Base-by-base conservation (phyloP, 148 eudicot species). In the Rhododendron vialii region DNA sequence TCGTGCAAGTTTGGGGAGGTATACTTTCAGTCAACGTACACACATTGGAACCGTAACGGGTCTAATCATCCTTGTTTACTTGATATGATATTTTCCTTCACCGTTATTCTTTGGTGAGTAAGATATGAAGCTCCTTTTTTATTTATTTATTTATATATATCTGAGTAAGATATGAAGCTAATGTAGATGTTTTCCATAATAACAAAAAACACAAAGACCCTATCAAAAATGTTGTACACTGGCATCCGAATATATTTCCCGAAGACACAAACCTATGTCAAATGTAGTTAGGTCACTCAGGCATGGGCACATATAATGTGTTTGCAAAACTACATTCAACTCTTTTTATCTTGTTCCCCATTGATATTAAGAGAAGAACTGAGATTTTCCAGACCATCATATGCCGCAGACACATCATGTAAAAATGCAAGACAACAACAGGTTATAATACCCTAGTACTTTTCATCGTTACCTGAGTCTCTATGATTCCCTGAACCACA, bases 401-500 rank as follows among this genome's bases (percentile, higher is more conserved):
- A 86, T 2, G 74, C 15, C 45, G 45, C 15, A 55, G 9, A 67
- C 26, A 75, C 47, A 28, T 26, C 33, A 11, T 33, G 7, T 9
- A 41, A 1, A 26, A 35, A 18, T 28, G 51, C 20, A 82, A 2
- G 81, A 48, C 59, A 71, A 35, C 3, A 33, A 50, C 12, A 7
- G 81, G n/a, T 36, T 36, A 24, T 38, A 86, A 33, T 7, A 50
- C 20, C 17, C 14, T 47, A 26, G 74, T 15, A 35, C 12, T 22
- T 82, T 28, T 45, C 24, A 22, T 88, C 35, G 81, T 87, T 59
- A 94, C 98, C 96, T 92, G 93, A 36, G 98, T 96, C 87, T 96
- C 98, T 87, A 96, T 96, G 78, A 96, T 96, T 38, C 98, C 98
- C 87, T 96, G 96, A 88, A 96, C 98, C 81, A 94, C 96, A 82